Percentiles rank a stretch among this genome's conserved stretches.
Evolutionary conservation across 2,329 filamentous ascomycete species (phyloP).

Genomic region (Chaetomium sp.): DNA sequence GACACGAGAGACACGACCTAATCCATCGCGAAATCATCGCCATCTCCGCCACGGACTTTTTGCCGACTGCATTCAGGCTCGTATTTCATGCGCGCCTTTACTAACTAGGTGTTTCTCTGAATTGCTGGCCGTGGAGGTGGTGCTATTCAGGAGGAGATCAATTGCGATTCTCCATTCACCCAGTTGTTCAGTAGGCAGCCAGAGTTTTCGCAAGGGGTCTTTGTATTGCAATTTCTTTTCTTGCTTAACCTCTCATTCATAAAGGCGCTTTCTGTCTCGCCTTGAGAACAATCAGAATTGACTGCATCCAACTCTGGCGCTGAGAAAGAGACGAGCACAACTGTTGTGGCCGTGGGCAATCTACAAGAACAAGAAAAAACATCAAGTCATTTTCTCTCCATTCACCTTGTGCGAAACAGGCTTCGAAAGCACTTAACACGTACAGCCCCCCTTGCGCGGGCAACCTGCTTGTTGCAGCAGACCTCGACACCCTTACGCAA

Average conservation of each 20-base stretch:
- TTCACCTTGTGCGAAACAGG: constrained; percentile 32
- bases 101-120: constrained; percentile 32
- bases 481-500: constrained; percentile 12
- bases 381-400: constrained; percentile 27
- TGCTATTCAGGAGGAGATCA: constrained; percentile 35
- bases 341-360: constrained; percentile 31
- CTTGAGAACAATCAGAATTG: constrained; percentile 57
- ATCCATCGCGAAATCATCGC: constrained; percentile 18
- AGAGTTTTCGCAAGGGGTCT: constrained; percentile 28
- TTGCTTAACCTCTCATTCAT: constrained; percentile 36
- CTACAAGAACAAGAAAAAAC: constrained; percentile 30
- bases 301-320: constrained; percentile 45
- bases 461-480: constrained; percentile 26
- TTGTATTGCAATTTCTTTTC: constrained; percentile 41
- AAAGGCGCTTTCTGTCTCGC: constrained; percentile 40
- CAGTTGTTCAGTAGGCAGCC: constrained; percentile 25
- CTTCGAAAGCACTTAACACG: constrained; percentile 24
- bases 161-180: constrained; percentile 35
- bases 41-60: not conserved
- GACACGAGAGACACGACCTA: not conserved
- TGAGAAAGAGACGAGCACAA: constrained; percentile 43
- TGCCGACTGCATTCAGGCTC: not conserved
- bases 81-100: constrained; percentile 13
- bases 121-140: constrained; percentile 35
- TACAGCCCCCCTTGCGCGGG: constrained; percentile 26